Percentiles rank a stretch among this genome's conserved stretches.
Conservation (phyloP, 495 filamentous ascomycete species). For the Chlorociboria aeruginascens region DNA sequence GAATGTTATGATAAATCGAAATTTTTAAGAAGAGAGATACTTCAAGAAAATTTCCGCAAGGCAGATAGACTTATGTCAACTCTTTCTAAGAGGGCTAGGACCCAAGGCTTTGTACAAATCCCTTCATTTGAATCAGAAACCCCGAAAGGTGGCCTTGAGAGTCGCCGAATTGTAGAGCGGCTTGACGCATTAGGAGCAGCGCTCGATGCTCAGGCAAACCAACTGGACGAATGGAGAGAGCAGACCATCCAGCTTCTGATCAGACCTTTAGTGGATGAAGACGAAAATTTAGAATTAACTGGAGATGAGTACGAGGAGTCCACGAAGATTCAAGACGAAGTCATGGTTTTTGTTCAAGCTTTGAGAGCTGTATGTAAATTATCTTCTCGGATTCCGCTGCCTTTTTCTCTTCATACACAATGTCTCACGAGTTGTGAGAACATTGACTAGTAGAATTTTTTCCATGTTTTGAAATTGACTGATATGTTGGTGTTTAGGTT, state of each 20-base stretch:
- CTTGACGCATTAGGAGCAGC: conserved; percentile 39
- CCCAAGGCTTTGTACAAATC: conserved; percentile 49
- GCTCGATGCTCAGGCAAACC: conserved; percentile 56
- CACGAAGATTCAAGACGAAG: conserved; percentile 49
- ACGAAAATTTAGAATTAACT: conserved; percentile 56
- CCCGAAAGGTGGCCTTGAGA: conserved; percentile 50
- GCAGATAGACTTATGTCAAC: conserved; percentile 33
- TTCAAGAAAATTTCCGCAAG: conserved; percentile 31
- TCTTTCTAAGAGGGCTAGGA: conserved; percentile 30
- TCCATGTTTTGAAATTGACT: no score
- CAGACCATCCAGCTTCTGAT: conserved; percentile 56
- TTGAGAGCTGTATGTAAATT: conserved; percentile 42
- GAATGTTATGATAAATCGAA: conserved; percentile 69
- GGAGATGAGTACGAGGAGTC: conserved; percentile 86
- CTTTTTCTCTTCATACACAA: no score
- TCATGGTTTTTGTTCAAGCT: conserved; percentile 72
- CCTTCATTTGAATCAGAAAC: conserved; percentile 39
- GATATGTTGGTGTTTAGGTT: neutral
- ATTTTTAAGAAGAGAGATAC: conserved; percentile 60
- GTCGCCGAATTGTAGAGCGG: conserved; percentile 40
- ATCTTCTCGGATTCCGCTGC: no score
- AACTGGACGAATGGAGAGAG: conserved; percentile 62
- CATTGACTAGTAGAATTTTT: no score
- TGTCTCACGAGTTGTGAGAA: no score
- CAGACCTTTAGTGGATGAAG: conserved; percentile 71